A percentile compares a stretch with the other conserved stretches of the same genome.
These are phyloP conservation scores for Pogostemon cablin DNA, from an alignment of 257 asterid genomes.

Conservation along the genomic window DNA sequence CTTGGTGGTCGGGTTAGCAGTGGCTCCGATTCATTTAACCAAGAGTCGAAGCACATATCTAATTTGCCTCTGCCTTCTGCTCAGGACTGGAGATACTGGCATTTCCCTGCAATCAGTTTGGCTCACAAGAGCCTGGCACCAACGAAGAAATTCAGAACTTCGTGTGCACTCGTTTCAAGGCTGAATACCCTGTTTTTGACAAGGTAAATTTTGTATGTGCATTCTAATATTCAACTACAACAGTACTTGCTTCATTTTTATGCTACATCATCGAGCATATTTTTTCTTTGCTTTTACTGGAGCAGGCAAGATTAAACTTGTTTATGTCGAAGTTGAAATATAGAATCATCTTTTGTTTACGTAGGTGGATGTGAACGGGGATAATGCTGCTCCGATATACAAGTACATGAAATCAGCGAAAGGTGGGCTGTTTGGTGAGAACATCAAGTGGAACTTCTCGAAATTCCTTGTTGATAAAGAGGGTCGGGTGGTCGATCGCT, in stretches of 20 bases:
- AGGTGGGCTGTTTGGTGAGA: constrained; percentile 74
- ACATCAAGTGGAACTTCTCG: constrained; percentile 86
- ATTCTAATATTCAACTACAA: background rate
- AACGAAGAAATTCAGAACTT: constrained; percentile 76
- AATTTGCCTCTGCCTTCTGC: background rate
- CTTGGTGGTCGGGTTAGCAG: too few species aligned
- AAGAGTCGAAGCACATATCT: background rate
- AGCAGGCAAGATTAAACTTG: too few species aligned
- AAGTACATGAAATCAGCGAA: constrained; percentile 75
- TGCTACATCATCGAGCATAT: too few species aligned
- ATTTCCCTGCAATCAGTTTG: constrained; percentile 97
- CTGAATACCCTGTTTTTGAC: constrained; percentile 84
- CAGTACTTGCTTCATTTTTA: too few species aligned
- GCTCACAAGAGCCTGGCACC: constrained; percentile 89
- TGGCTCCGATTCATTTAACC: background rate
- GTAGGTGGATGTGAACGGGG: constrained; percentile 85
- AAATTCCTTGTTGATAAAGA: constrained; percentile 83
- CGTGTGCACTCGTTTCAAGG: constrained; percentile 92
- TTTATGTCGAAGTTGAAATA: background rate
- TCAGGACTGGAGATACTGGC: constrained; percentile 92
- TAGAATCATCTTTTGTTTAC: background rate
- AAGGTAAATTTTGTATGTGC: constrained; percentile 49
- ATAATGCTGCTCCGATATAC: constrained; percentile 69
- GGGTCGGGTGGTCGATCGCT: constrained; percentile 81
- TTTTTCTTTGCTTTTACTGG: too few species aligned